Evolutionary conservation across 2,329 filamentous ascomycete species (phyloP).

Genomic region (Penicillium thymicola): DNA sequence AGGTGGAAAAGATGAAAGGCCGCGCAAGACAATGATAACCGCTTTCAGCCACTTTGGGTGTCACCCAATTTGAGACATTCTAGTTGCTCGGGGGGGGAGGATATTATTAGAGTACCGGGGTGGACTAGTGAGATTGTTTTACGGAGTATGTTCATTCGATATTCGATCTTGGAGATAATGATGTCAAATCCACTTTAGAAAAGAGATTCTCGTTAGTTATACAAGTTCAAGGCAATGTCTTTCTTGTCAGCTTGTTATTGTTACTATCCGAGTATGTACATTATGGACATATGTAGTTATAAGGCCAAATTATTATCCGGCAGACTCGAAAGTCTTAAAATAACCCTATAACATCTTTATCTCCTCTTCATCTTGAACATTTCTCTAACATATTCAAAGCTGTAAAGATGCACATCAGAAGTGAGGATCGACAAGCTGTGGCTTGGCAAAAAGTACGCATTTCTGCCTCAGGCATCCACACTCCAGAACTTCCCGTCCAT

Average conservation of each 20-base stretch:
- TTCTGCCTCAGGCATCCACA: slow-evolving; percentile 16
- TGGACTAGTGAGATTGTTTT: not conserved
- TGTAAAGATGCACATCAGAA: not conserved
- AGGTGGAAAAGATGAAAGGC: slow-evolving; percentile 11
- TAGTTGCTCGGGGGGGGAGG: slow-evolving; percentile 5
- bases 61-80: slow-evolving; percentile 17
- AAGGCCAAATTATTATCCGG: not conserved
- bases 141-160: not conserved
- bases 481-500: slow-evolving; percentile 20
- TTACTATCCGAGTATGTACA: not conserved
- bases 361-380: no score
- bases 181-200: not conserved
- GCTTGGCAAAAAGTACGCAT: slow-evolving; percentile 1
- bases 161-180: not conserved
- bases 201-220: not conserved
- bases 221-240: not conserved
- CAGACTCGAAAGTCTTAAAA: not conserved
- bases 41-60: slow-evolving; percentile 22
- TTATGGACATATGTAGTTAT: no score
- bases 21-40: slow-evolving; percentile 23
- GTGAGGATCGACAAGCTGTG: slow-evolving; percentile 9
- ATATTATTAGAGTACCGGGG: not conserved
- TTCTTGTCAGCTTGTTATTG: not conserved
- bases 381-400: not conserved
- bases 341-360: not conserved